phyloP scores from a whole-genome alignment of 129 eudicot species.

The Flaveria linearis region DNA sequence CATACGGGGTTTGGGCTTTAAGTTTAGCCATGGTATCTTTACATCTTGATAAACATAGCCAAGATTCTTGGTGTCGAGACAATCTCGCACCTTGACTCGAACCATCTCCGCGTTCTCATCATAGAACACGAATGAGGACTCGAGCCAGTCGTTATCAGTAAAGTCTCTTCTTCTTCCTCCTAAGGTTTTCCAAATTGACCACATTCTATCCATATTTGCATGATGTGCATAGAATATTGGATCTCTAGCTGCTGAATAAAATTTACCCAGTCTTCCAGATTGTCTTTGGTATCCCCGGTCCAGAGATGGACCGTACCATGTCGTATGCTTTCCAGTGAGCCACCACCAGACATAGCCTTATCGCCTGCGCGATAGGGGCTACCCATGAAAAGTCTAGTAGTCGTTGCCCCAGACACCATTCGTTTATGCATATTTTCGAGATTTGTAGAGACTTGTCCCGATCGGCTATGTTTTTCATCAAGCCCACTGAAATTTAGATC shows the following conservation, averaged over 20 bases:
- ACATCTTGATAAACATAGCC: conserved; percentile 53
- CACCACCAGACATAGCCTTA: conserved; percentile 41
- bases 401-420: conserved; percentile 45
- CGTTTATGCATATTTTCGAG: conserved; percentile 54
- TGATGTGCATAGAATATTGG: conserved; percentile 61
- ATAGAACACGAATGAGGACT: conserved; percentile 48
- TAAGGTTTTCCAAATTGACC: conserved; percentile 57
- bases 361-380: conserved; percentile 48
- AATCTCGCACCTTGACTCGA: conserved; percentile 48
- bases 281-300: conserved; percentile 51
- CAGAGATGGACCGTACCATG: conserved; percentile 50
- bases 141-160: conserved; percentile 49
- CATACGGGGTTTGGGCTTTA: conserved; percentile 45
- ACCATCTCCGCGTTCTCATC: conserved; percentile 52
- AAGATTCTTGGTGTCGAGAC: conserved; percentile 41
- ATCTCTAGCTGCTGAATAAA: conserved; percentile 59
- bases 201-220: conserved; percentile 54
- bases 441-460: conserved; percentile 39
- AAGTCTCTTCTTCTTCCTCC: conserved; percentile 36
- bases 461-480: conserved; percentile 33
- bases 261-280: conserved; percentile 57
- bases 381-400: conserved; percentile 48
- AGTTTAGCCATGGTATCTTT: conserved; percentile 43
- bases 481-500: conserved; percentile 46
- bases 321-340: conserved; percentile 46